phyloP scores from a whole-genome alignment of 306 rosid species.

The Ziziphus jujuba region DNA sequence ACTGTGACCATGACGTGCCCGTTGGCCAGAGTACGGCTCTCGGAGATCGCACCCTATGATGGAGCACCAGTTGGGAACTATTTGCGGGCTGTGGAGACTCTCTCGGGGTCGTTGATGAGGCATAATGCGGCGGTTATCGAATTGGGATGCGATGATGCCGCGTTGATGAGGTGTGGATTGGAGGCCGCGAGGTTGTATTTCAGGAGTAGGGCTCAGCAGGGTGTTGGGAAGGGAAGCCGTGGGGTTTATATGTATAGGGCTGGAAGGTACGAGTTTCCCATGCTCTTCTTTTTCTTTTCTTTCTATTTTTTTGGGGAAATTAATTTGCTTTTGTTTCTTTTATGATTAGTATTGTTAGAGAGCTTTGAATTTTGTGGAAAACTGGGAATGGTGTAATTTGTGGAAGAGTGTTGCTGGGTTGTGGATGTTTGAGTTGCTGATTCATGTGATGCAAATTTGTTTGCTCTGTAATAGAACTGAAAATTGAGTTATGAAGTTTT shows the following conservation, averaged over 20 bases:
- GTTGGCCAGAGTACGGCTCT: slow-evolving; percentile 68
- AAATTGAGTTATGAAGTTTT: too few species aligned
- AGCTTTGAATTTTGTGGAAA: too few species aligned
- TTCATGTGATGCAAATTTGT: too few species aligned
- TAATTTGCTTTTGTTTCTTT: neutral
- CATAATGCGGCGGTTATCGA: slow-evolving; percentile 87
- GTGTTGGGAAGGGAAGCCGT: slow-evolving; percentile 68
- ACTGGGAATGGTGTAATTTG: too few species aligned
- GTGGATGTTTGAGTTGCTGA: too few species aligned
- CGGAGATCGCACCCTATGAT: slow-evolving; percentile 72
- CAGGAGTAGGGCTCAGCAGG: slow-evolving; percentile 60
- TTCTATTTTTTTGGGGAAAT: neutral
- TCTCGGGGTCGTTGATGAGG: slow-evolving; percentile 70
- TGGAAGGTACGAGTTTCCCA: slow-evolving; percentile 73
- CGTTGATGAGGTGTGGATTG: slow-evolving; percentile 83
- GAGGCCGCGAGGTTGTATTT: slow-evolving; percentile 81
- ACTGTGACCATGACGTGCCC: slow-evolving; percentile 37
- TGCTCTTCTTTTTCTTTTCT: too few species aligned
- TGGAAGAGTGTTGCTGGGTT: too few species aligned
- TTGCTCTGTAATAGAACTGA: too few species aligned
- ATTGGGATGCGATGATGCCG: slow-evolving; percentile 61
- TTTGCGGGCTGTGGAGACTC: slow-evolving; percentile 66
- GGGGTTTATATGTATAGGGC: slow-evolving; percentile 89
- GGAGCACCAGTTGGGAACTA: slow-evolving; percentile 70
- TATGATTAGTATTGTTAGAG: too few species aligned